Evolutionary conservation across 139 green algal genomes (phyloP), one percentile per base, ranked within the genome.

Genomic region (Coelastrella sp.): DNA sequence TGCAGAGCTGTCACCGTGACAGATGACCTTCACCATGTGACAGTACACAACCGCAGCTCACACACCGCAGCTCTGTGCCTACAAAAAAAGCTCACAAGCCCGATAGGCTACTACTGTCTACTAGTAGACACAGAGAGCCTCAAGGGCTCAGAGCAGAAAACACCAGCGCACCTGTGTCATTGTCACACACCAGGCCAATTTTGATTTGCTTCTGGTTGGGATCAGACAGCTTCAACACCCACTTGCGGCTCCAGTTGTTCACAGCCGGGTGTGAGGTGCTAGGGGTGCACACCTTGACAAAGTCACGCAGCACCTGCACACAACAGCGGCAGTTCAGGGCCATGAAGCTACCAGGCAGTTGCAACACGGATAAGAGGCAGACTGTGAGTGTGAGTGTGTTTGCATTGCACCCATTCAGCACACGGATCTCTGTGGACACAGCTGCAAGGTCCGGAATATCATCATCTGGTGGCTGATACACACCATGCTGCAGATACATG

Each of bases 231-330:
- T 73, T 56, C 83, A 88, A 19, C 54, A 88, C 66, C 66, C 66
- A 88, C 65, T 75, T 66, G 14, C 47, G 54, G 3, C 8, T 80
- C 83, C 83, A 88, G 32, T 3, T 19, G 3, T 54, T 56, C 68
- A 80, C 20, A 17, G 8, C 13, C 23, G 60, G 20, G 23, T 32
- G 4, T 54, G 66, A 22, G 54, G 32, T 78, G 11, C 5, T 54
- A 47, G 83, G 83, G 47, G 59, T 66, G 7, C 80, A n/a, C 23
- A 80, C 68, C 54, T 56, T 14, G 10, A 88, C 68, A 80, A 88
- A 88, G 68, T 88, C 83, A n/a, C 68, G 66, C 54, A 88, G 13
- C 66, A 88, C 83, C 83, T 88, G 66, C 83, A 73, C 76, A 83
- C 7, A 23, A 58, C 74, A 80, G 61, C 7, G 61, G 61, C 61